These are phyloP conservation scores for Knufia fluminis DNA, from an alignment of 2,329 filamentous ascomycete species.

Conservation along the genomic window DNA sequence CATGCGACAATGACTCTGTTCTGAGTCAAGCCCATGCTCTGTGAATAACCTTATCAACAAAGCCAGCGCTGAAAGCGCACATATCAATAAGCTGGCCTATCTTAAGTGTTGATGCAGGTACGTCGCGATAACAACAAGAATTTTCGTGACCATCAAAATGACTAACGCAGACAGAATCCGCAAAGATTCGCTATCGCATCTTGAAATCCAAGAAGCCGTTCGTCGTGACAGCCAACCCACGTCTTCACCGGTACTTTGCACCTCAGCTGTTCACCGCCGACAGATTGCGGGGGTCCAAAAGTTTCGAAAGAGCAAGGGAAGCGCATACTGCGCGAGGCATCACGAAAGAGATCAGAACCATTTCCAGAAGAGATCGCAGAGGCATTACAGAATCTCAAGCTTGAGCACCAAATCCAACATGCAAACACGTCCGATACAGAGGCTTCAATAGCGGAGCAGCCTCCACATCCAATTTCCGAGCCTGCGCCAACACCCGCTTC, in stretches of 20 bases:
- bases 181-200: constrained; percentile 4
- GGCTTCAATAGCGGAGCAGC: neutral
- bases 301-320: neutral
- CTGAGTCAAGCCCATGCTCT: neutral
- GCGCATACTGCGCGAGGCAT: neutral
- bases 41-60: constrained; percentile 5
- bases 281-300: neutral
- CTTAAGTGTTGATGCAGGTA: neutral
- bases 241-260: neutral
- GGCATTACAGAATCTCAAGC: neutral
- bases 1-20: neutral
- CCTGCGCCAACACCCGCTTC: no score
- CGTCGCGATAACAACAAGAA: neutral
- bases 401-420: neutral
- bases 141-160: constrained; percentile 9
- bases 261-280: neutral
- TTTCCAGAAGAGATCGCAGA: constrained; percentile 3
- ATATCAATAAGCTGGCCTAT: neutral
- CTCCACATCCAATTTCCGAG: no score
- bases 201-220: neutral
- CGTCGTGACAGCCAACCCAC: neutral
- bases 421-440: neutral
- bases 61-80: neutral
- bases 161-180: constrained; percentile 14
- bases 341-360: constrained; percentile 3